Evolutionary conservation across 2,329 filamentous ascomycete genomes (phyloP).

Genomic region (Aureobasidium sp.): DNA sequence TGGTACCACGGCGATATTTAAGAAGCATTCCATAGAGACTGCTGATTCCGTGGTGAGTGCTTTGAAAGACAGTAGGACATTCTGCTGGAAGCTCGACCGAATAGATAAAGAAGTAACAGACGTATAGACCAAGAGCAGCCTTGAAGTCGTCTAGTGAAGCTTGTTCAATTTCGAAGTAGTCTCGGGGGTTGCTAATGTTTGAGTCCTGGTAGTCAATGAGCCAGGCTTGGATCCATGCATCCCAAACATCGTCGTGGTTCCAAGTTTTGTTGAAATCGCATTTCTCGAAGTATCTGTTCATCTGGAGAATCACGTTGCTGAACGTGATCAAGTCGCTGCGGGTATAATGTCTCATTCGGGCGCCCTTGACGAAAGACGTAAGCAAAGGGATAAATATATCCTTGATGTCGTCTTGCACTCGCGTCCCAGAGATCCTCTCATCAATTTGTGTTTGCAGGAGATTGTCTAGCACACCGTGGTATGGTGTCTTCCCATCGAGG

Average conservation of each 20-base stretch:
- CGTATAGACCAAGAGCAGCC: slow-evolving; percentile 29
- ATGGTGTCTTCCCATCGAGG: slow-evolving; percentile 46
- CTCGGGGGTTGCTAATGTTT: slow-evolving; percentile 26
- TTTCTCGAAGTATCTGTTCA: slow-evolving; percentile 46
- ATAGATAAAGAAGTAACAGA: slow-evolving; percentile 44
- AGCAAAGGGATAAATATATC: slow-evolving; percentile 49
- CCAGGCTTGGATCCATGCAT: slow-evolving; percentile 43
- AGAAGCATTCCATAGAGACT: slow-evolving; percentile 50
- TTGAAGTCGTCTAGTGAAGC: slow-evolving; percentile 30
- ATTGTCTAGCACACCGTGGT: slow-evolving; percentile 50
- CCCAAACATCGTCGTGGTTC: slow-evolving; percentile 39
- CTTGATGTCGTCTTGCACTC: slow-evolving; percentile 41
- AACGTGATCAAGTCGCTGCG: slow-evolving; percentile 39
- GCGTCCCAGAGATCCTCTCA: slow-evolving; percentile 37
- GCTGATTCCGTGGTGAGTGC: slow-evolving; percentile 50
- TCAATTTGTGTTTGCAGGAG: slow-evolving; percentile 47
- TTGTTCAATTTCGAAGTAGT: slow-evolving; percentile 30
- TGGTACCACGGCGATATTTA: slow-evolving; percentile 49
- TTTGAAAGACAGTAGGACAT: slow-evolving; percentile 48
- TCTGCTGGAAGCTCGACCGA: slow-evolving; percentile 44
- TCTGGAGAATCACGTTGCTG: slow-evolving; percentile 42
- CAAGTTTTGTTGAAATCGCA: slow-evolving; percentile 45
- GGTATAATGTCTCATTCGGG: slow-evolving; percentile 40
- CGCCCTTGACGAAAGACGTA: slow-evolving; percentile 44
- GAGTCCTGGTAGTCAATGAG: slow-evolving; percentile 37